Conservation (phyloP, 2,329 filamentous ascomycete species). For the Ophiostoma tasmaniense region DNA sequence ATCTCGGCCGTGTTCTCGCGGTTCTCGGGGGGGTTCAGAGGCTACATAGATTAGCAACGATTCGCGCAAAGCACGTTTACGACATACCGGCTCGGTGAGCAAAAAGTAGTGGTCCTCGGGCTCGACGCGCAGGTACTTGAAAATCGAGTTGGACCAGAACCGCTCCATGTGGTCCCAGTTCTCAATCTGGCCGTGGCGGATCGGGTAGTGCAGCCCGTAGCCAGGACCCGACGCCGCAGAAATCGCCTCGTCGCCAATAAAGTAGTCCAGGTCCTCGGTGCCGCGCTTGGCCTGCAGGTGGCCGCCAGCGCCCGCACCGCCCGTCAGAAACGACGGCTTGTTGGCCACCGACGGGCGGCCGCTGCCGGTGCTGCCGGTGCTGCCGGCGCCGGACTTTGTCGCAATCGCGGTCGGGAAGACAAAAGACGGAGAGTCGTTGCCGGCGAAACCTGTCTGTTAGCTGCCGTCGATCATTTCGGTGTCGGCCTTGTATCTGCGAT, state of each 20-base stretch:
- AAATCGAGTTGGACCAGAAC: conserved; percentile 99
- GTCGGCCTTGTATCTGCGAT: too few species aligned
- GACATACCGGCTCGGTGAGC: conserved; percentile 85
- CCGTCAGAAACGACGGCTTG: conserved; percentile 91
- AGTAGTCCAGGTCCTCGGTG: conserved; percentile 96
- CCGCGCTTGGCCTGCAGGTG: conserved; percentile 87
- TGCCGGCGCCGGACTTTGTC: conserved; percentile 71
- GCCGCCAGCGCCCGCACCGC: conserved; percentile 72
- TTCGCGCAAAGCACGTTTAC: too few species aligned
- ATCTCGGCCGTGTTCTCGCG: conserved; percentile 98
- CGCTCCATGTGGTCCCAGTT: conserved; percentile 99
- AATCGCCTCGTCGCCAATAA: conserved; percentile 95
- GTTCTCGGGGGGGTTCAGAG: conserved; percentile 95
- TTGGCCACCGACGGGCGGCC: conserved; percentile 85
- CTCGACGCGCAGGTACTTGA: conserved; percentile 97
- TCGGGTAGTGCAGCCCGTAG: conserved; percentile 97
- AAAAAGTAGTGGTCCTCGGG: conserved; percentile 98
- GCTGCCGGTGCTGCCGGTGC: conserved; percentile 67
- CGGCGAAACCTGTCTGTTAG: conserved; percentile 71
- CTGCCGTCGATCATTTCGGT: too few species aligned
- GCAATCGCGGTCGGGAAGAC: conserved; percentile 98
- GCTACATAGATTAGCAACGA: conserved; percentile 51
- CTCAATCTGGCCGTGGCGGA: conserved; percentile 95
- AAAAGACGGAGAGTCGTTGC: conserved; percentile 98
- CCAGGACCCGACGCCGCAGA: conserved; percentile 74